phyloP scores from a whole-genome alignment of 2,329 filamentous ascomycete species.

The Hawksworthiomyces lignivorus region DNA sequence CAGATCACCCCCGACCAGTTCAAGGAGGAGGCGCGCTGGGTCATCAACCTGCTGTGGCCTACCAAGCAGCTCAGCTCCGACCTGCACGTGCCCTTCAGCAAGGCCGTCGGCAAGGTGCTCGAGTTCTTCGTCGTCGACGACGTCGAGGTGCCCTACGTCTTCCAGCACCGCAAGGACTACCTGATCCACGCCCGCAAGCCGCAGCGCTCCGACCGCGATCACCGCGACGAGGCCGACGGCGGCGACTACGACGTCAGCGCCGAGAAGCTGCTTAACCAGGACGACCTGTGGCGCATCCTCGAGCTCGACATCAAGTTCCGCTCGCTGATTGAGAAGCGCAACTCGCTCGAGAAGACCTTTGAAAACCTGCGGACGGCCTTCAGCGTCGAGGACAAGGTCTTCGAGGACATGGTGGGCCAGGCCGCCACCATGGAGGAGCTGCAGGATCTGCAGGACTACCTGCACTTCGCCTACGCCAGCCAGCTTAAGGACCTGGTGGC shows the following conservation, averaged over 20 bases:
- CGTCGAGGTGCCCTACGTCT: conserved; percentile 94
- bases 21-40: conserved; percentile 86
- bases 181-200: conserved; percentile 79
- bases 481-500: conserved; percentile 74
- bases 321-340: conserved; percentile 85
- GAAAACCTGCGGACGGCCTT: conserved; percentile 59
- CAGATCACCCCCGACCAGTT: conserved; percentile 77
- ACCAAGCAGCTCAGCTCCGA: conserved; percentile 71
- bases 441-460: conserved; percentile 91
- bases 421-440: conserved; percentile 89
- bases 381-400: conserved; percentile 61
- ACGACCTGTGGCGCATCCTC: conserved; percentile 90
- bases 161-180: conserved; percentile 97
- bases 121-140: conserved; percentile 94
- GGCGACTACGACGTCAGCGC: conserved; percentile 68
- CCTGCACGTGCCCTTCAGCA: conserved; percentile 74
- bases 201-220: conserved; percentile 54
- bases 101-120: conserved; percentile 82
- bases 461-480: conserved; percentile 85
- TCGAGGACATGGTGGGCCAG: conserved; percentile 73
- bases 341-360: conserved; percentile 71
- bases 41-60: conserved; percentile 80
- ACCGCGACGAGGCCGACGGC: conserved; percentile 57
- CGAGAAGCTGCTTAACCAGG: conserved; percentile 84
- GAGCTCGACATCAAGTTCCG: conserved; percentile 94